These are phyloP conservation scores for Ilyonectria destructans DNA, from an alignment of 2,329 filamentous ascomycete genomes.

Conservation along the genomic window DNA sequence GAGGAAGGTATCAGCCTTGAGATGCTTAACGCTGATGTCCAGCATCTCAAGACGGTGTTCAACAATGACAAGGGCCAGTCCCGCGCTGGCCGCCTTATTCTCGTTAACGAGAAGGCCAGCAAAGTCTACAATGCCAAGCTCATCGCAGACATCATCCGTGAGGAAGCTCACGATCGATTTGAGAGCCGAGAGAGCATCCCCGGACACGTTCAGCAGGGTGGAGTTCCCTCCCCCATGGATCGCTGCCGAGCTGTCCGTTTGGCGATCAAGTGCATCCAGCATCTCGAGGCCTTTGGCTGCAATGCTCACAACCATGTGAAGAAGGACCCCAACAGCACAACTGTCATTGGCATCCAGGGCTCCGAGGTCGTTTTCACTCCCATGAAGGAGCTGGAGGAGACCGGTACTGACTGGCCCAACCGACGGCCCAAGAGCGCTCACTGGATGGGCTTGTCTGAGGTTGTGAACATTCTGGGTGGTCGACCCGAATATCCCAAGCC, in stretches of 20 bases:
- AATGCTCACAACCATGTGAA: conserved; percentile 78
- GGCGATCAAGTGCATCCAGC: conserved; percentile 94
- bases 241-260: conserved; percentile 92
- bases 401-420: conserved; percentile 94
- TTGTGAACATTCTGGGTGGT: conserved; percentile 89
- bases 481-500: conserved; percentile 71
- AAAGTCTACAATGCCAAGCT: conserved; percentile 93
- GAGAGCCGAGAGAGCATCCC: conserved; percentile 93
- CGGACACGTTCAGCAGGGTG: conserved; percentile 95
- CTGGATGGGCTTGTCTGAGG: conserved; percentile 86
- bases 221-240: conserved; percentile 95
- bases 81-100: conserved; percentile 91
- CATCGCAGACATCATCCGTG: conserved; percentile 95
- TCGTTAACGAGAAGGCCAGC: conserved; percentile 97
- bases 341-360: conserved; percentile 94
- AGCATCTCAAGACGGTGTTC: conserved; percentile 90
- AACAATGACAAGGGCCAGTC: conserved; percentile 88
- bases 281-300: conserved; percentile 84
- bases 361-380: conserved; percentile 90
- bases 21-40: conserved; percentile 93
- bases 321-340: conserved; percentile 80
- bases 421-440: conserved; percentile 87
- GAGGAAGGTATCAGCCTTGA: conserved; percentile 96
- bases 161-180: conserved; percentile 92
- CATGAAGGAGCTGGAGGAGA: conserved; percentile 85